Base-by-base conservation (phyloP, 305 asterid genomes). In the Fraxinus sp. region DNA sequence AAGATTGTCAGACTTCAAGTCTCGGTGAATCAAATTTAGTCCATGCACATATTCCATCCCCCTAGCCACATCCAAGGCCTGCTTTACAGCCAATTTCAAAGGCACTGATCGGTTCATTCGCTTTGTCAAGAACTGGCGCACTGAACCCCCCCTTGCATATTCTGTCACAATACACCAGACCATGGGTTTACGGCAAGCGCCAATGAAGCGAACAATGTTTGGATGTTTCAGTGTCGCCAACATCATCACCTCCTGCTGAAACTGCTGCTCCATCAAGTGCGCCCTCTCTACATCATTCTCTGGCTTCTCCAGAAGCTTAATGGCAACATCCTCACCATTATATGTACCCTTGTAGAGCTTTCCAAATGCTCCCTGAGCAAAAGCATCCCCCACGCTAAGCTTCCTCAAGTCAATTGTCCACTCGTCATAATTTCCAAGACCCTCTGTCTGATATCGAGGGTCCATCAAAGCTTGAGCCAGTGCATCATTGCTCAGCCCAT, bases 331-430 rank as follows among this genome's bases (percentile, higher is more conserved):
- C 84, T 90, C 97, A 3, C 96, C 95, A 83, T 95, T 92, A 78
- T 95, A 95, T 28, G 95, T 90, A 64, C 99, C 99, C 86, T 80
- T 93, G 77, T 95, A 95, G 79, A 95, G 97, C 85, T 95, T 95
- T n/a, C 99, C 99, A 84, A 95, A 95, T 77, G 99, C 99, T 30
- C 98, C 99, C 79, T 94, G 98, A 55, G 99, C 99, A 86, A 95
- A 95, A 73, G 99, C 99, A 0, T 97, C 91, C 35, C 99, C 99
- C 97, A 94, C 93, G 84, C 88, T 89, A 81, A 95, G 99, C 89
- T 90, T 95, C 90, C 96, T 87, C 89, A 94, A 81, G 90, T 94
- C 98, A 87, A 95, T 90, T 4, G 97, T 95, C 99, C 99, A 95
- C 41, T 95, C 98, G 10, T 95, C 97, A 81, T 93, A 95, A 85